These are phyloP conservation scores for Amphibolis antarctica DNA, from an alignment of 106 monocot species.

Conservation along the genomic window DNA sequence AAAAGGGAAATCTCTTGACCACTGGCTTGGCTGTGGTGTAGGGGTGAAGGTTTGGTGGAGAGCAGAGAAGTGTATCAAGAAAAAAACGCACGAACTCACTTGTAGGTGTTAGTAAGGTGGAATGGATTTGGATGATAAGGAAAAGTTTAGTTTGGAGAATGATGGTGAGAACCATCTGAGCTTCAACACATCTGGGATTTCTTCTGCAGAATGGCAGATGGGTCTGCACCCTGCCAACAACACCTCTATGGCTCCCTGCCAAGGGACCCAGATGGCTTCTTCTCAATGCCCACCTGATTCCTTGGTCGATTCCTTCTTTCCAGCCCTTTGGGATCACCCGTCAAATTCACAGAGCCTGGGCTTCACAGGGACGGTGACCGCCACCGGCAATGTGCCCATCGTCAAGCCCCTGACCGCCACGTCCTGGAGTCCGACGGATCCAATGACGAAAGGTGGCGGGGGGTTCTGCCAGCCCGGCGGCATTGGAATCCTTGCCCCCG, in stretches of 20 bases:
- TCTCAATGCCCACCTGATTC: slow-evolving; percentile 11
- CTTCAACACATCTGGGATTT: slow-evolving; percentile 11
- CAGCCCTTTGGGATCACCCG: slow-evolving; percentile 18
- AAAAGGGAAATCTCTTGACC: too few relatives aligned
- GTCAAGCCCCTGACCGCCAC: slow-evolving; percentile 5
- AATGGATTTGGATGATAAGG: slow-evolving; percentile 51
- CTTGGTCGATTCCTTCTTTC: slow-evolving; percentile 29
- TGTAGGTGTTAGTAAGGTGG: neutral
- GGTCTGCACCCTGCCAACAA: neutral
- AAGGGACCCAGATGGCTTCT: slow-evolving; percentile 14
- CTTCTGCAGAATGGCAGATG: slow-evolving; percentile 16
- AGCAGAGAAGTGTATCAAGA: neutral
- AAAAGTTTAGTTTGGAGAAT: slow-evolving; percentile 29
- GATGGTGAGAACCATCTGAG: slow-evolving; percentile 11
- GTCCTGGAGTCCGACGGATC: slow-evolving; percentile 24
- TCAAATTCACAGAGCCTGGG: slow-evolving; percentile 6
- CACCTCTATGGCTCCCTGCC: neutral
- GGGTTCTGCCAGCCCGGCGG: slow-evolving; percentile 6
- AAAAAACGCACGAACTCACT: too few relatives aligned
- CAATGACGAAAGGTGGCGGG: neutral
- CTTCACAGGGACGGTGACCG: neutral
- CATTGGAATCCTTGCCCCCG: slow-evolving; percentile 15
- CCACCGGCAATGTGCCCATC: slow-evolving; percentile 1
- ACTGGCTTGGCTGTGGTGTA: too few relatives aligned
- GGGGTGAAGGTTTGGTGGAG: too few relatives aligned